These are phyloP conservation scores for Smallanthus sonchifolius DNA, from an alignment of 129 eudicot species.

Conservation along the genomic window DNA sequence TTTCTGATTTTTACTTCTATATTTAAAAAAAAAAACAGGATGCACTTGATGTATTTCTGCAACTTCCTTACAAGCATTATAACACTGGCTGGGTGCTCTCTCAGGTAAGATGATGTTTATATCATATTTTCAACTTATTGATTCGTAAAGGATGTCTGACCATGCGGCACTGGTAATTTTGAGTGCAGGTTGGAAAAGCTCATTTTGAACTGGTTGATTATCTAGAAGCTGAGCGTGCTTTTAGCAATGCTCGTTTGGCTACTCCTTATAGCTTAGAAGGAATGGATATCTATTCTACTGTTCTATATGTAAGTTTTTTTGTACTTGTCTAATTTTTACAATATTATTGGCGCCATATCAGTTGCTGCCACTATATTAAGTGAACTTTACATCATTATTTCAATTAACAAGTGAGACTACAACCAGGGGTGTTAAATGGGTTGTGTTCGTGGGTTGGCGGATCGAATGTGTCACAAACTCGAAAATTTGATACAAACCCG, in stretches of 20 bases:
- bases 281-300: conserved; percentile 94
- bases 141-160: background rate
- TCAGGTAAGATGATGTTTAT: conserved; percentile 44
- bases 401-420: background rate
- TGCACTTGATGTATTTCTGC: conserved; percentile 74
- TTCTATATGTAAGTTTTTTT: conserved; percentile 66
- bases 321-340: background rate
- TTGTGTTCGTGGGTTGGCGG: background rate
- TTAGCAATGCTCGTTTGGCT: conserved; percentile 74
- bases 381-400: background rate
- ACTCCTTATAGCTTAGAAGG: conserved; percentile 93
- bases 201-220: conserved; percentile 95
- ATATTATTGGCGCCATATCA: background rate
- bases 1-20: conserved; percentile 12
- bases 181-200: conserved; percentile 84
- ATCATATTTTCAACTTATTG: background rate
- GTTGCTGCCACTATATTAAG: background rate
- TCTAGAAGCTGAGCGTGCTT: conserved; percentile 87
- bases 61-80: conserved; percentile 87
- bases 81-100: conserved; percentile 98
- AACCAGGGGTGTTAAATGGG: background rate
- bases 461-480: background rate
- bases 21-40: conserved; percentile 43
- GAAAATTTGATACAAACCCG: background rate
- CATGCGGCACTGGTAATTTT: background rate